Percentiles rank a stretch among this genome's conserved stretches.
Evolutionary conservation across 192 early-diverging fungal genomes (phyloP).

Genomic region (Diversispora eburnea): DNA sequence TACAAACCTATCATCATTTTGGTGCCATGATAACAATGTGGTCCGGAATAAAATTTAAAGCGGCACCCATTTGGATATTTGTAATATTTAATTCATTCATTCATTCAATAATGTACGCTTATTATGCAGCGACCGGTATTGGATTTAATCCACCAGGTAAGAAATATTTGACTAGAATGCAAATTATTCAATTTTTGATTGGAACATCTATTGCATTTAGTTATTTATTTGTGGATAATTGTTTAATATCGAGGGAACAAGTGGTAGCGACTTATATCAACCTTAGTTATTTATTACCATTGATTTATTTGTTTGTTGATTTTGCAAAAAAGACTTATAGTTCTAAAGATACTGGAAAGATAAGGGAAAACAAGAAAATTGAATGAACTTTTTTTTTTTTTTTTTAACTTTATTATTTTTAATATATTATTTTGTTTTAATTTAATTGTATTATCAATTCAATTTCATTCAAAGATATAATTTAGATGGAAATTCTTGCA

Average conservation of each 20-base stretch:
- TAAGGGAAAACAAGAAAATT: too few relatives aligned
- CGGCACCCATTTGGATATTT: slow-evolving; percentile 79
- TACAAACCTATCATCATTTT: slow-evolving; percentile 86
- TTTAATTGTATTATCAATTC: too few relatives aligned
- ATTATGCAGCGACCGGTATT: slow-evolving; percentile 74
- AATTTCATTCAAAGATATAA: too few relatives aligned
- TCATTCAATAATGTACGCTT: slow-evolving; percentile 83
- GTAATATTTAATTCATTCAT: slow-evolving; percentile 83
- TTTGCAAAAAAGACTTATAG: slow-evolving; percentile 74
- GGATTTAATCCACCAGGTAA: slow-evolving; percentile 77
- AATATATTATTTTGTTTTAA: too few relatives aligned
- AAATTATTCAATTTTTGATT: slow-evolving; percentile 83
- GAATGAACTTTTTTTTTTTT: too few relatives aligned
- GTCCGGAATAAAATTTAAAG: slow-evolving; percentile 62
- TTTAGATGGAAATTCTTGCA: too few relatives aligned
- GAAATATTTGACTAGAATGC: slow-evolving; percentile 73
- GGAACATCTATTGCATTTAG: slow-evolving; percentile 61
- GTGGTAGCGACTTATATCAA: slow-evolving; percentile 59
- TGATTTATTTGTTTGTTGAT: slow-evolving; percentile 75
- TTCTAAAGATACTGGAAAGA: background rate
- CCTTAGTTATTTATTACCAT: slow-evolving; percentile 66
- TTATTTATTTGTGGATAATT: slow-evolving; percentile 64
- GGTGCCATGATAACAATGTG: slow-evolving; percentile 83
- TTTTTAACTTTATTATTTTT: too few relatives aligned
- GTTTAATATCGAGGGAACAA: slow-evolving; percentile 49